Evolutionary conservation across 2,329 filamentous ascomycete species (phyloP).

Genomic region (Pyrenophora seminiperda): DNA sequence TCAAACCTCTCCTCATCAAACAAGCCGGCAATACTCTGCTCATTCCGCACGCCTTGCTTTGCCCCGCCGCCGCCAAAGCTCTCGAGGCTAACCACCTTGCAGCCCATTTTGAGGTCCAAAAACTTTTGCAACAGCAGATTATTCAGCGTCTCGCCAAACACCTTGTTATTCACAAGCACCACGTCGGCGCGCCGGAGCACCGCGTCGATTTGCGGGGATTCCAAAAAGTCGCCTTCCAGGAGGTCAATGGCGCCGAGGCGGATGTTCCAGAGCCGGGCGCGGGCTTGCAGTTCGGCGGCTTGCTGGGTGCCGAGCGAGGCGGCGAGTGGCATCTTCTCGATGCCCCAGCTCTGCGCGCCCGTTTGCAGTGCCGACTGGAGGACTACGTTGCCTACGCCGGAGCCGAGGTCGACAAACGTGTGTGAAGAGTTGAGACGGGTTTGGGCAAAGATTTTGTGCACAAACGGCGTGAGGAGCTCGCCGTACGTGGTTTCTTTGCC

Average conservation of each 20-base stretch:
- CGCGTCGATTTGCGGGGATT: slow-evolving; percentile 70
- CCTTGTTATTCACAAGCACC: slow-evolving; percentile 97
- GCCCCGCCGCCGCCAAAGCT: slow-evolving; percentile 76
- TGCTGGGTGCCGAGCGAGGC: slow-evolving; percentile 82
- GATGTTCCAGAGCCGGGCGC: slow-evolving; percentile 88
- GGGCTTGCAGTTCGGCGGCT: slow-evolving; percentile 79
- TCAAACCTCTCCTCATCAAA: slow-evolving; percentile 75
- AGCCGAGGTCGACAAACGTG: slow-evolving; percentile 92
- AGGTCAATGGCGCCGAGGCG: slow-evolving; percentile 78
- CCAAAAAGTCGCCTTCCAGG: slow-evolving; percentile 81
- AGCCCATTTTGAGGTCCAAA: slow-evolving; percentile 87
- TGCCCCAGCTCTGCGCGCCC: slow-evolving; percentile 93
- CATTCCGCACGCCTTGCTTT: slow-evolving; percentile 72
- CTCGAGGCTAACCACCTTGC: slow-evolving; percentile 88
- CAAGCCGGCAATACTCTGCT: slow-evolving; percentile 80
- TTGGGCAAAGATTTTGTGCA: slow-evolving; percentile 79
- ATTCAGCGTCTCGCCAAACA: slow-evolving; percentile 87
- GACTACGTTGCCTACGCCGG: slow-evolving; percentile 94
- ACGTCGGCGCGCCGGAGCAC: slow-evolving; percentile 86
- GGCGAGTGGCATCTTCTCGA: slow-evolving; percentile 93
- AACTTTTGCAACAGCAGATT: slow-evolving; percentile 86
- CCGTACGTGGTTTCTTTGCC: slow-evolving; percentile 94
- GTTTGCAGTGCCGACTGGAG: slow-evolving; percentile 91
- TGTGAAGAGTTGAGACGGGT: slow-evolving; percentile 79
- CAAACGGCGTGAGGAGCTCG: slow-evolving; percentile 84